These are phyloP conservation scores for Echites panduratus DNA, from an alignment of 257 asterid species.

Conservation along the genomic window DNA sequence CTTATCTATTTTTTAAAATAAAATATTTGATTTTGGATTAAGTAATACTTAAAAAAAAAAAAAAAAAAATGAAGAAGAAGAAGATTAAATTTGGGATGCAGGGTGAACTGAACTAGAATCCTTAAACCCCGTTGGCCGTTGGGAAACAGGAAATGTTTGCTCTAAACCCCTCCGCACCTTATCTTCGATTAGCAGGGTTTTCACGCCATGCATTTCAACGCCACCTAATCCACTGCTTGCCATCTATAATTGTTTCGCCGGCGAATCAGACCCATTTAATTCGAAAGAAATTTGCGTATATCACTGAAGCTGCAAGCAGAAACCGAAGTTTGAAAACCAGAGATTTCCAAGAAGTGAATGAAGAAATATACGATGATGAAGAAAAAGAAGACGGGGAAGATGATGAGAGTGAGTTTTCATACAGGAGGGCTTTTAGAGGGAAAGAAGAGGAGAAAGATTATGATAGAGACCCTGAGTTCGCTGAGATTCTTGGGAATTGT, in stretches of 20 bases:
- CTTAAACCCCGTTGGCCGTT: no score
- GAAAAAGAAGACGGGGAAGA: constrained; percentile 20
- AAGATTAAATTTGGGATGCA: no score
- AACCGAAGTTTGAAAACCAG: constrained; percentile 22
- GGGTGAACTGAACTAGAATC: no score
- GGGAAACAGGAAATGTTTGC: constrained; percentile 33
- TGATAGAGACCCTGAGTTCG: constrained; percentile 89
- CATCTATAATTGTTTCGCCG: constrained; percentile 13
- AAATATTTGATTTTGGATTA: no score
- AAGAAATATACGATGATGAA: constrained; percentile 25
- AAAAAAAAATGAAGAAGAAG: no score
- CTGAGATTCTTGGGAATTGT: constrained; percentile 71
- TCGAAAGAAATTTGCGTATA: constrained; percentile 14
- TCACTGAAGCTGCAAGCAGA: constrained; percentile 8
- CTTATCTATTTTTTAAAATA: no score
- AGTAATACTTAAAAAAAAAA: no score
- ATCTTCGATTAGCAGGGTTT: constrained; percentile 21
- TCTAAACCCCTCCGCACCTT: constrained; percentile 29
- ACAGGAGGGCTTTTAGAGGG: constrained; percentile 35
- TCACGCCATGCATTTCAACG: constrained; percentile 15
- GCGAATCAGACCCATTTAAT: constrained; percentile 12
- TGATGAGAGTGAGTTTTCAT: constrained; percentile 32
- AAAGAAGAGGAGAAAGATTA: constrained; percentile 56
- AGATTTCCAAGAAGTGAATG: constrained; percentile 19
- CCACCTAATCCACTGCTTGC: constrained; percentile 16